A percentile compares a stretch with the other conserved stretches of the same genome.
These are phyloP conservation scores for Cymodocea nodosa DNA, from an alignment of 116 monocot species.

Conservation along the genomic window DNA sequence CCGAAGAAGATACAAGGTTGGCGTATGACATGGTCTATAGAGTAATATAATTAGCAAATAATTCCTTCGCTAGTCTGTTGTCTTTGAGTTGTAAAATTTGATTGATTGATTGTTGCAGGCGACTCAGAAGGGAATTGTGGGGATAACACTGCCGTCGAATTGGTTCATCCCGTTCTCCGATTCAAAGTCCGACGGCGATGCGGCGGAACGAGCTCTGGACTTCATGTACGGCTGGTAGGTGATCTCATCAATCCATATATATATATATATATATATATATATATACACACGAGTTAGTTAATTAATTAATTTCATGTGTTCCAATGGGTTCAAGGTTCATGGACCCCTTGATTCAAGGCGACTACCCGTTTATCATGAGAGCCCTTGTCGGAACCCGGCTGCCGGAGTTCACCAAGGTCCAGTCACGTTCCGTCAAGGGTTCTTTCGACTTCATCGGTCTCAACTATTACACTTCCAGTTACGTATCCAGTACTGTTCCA, in stretches of 20 bases:
- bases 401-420: slow-evolving; percentile 25
- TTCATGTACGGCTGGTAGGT: slow-evolving; percentile 37
- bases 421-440: slow-evolving; percentile 32
- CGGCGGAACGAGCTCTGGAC: slow-evolving; percentile 23
- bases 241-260: background rate
- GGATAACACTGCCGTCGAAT: slow-evolving; percentile 20
- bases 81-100: no score
- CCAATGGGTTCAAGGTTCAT: slow-evolving; percentile 28
- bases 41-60: no score
- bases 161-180: slow-evolving; percentile 30
- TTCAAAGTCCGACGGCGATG: slow-evolving; percentile 16
- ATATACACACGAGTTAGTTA: no score
- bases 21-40: no score
- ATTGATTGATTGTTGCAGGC: no score
- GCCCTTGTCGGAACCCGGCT: slow-evolving; percentile 25
- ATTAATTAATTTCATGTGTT: background rate
- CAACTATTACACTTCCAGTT: slow-evolving; percentile 43
- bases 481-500: slow-evolving; percentile 9
- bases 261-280: no score
- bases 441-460: slow-evolving; percentile 55
- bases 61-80: no score
- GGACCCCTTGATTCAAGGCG: slow-evolving; percentile 50
- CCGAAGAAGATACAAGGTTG: slow-evolving; percentile 7
- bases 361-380: slow-evolving; percentile 46
- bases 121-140: slow-evolving; percentile 11